Base-by-base conservation (phyloP, 148 eudicot genomes). In the Rhododendron vialii region DNA sequence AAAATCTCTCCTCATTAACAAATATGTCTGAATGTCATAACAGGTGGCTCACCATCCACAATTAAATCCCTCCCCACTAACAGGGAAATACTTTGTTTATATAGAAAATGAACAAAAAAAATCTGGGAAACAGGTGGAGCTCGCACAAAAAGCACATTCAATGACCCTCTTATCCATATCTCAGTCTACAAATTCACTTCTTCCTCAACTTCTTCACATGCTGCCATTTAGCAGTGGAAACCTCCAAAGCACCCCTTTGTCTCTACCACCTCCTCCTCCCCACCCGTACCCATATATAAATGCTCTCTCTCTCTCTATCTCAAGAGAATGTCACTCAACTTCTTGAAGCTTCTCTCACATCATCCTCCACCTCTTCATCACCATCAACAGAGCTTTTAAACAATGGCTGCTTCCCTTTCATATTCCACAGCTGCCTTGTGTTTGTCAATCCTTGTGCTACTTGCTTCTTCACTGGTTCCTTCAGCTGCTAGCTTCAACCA, bases 401-500 rank as follows among this genome's bases (percentile, higher is more conserved):
- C 75, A 28, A 69, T 69, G 75, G 36, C 75, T 69, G 7, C 45
- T 41, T 69, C 75, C 38, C 30, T 69, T 28, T 28, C 75, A 28
- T 69, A 30, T 28, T 69, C 36, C 35, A 69, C 1, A 30, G 75
- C 75, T 28, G 38, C 38, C 75, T 28, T 13, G 75, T 69, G 35
- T 28, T 69, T 69, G 35, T 69, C 75, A 1, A 28, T 28, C 75
- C 30, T 14, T 4, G 0, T 30, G 36, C 75, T 69, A 69, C 75
- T 69, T 11, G 36, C 75, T 14, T 30, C 75, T 69, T 69, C 73
- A 67, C 35, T 67, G 30, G 33, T 26, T 67, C 33, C 35, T n/a
- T 67, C 75, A 69, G 75, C 75, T 28, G 75, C 36, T 69, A 69
- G 30, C 75, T 28, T 69, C 75, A 69, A 69, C 75, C 75, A 69